Evolutionary conservation across 2,329 filamentous ascomycete genomes (phyloP).

Genomic region (Nothophoma quercina): DNA sequence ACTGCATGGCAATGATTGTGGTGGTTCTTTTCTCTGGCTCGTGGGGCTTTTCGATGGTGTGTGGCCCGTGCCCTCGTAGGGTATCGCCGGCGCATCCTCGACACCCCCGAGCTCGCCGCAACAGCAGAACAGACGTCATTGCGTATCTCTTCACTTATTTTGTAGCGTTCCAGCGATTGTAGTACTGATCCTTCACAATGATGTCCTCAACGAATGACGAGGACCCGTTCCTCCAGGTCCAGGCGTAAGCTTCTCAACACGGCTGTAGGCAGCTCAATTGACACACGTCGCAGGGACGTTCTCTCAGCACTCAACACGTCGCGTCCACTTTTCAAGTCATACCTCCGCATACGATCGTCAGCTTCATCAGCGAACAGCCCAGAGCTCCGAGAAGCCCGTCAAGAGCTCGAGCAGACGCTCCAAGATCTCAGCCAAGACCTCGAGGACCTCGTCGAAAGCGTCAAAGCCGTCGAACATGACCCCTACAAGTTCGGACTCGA

Average conservation of each 20-base stretch:
- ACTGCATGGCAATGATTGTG: slow-evolving; percentile 19
- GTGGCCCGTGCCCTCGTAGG: slow-evolving; percentile 19
- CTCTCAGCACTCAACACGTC: slow-evolving; percentile 80
- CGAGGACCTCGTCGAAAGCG: slow-evolving; percentile 84
- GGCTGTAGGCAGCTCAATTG: slow-evolving; percentile 23
- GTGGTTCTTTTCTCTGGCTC: slow-evolving; percentile 13
- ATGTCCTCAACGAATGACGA: slow-evolving; percentile 50
- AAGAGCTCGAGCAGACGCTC: slow-evolving; percentile 82
- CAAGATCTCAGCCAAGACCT: slow-evolving; percentile 81
- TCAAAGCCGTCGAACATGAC: slow-evolving; percentile 85
- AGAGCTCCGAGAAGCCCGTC: slow-evolving; percentile 68
- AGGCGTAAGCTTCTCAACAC: slow-evolving; percentile 47
- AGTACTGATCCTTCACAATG: slow-evolving; percentile 24
- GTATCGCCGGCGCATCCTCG: slow-evolving; percentile 6
- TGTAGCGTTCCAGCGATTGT: neutral
- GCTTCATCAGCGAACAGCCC: slow-evolving; percentile 70
- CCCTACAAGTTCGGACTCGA: slow-evolving; percentile 88
- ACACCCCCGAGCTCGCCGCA: slow-evolving; percentile 19
- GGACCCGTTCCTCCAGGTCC: slow-evolving; percentile 61
- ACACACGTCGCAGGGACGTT: slow-evolving; percentile 74
- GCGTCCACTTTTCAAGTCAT: slow-evolving; percentile 89
- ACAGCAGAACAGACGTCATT: slow-evolving; percentile 12
- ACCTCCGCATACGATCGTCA: slow-evolving; percentile 92
- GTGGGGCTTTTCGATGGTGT: slow-evolving; percentile 16
- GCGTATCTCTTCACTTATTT: neutral